These are phyloP conservation scores for Fusarium nelsonii DNA, from an alignment of 2,329 filamentous ascomycete species.

Conservation along the genomic window DNA sequence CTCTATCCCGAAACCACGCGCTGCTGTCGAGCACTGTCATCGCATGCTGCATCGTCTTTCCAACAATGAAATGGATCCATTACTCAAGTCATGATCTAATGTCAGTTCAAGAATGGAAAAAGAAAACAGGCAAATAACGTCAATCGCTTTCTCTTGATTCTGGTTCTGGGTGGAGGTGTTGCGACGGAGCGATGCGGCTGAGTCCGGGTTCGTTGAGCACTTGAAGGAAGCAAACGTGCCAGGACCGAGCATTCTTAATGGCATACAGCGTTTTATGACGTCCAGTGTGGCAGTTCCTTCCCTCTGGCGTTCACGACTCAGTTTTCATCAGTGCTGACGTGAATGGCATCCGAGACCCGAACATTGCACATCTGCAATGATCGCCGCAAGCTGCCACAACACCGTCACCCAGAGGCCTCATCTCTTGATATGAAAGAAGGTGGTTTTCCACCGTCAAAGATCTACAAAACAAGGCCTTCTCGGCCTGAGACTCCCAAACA, in stretches of 20 bases:
- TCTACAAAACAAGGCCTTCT: constrained; percentile 55
- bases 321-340: constrained; percentile 3
- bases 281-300: constrained; percentile 2
- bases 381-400: constrained; percentile 21
- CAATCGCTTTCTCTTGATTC: constrained; percentile 46
- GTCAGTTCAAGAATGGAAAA: constrained; percentile 28
- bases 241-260: constrained; percentile 31
- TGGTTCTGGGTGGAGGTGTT: constrained; percentile 25
- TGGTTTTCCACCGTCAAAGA: constrained; percentile 62
- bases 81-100: constrained; percentile 34
- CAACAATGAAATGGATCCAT: constrained; percentile 19
- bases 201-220: constrained; percentile 28
- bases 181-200: constrained; percentile 29
- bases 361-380: constrained; percentile 14
- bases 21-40: constrained; percentile 22
- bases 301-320: neutral
- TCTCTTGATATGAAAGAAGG: constrained; percentile 59
- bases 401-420: constrained; percentile 37
- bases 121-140: constrained; percentile 35
- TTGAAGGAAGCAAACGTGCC: constrained; percentile 37
- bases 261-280: constrained; percentile 14
- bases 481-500: constrained; percentile 51
- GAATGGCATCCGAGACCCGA: constrained; percentile 1
- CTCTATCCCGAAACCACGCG: constrained; percentile 43
- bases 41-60: constrained; percentile 12